Evolutionary conservation across 2,329 filamentous ascomycete species (phyloP).

Genomic region (Diaporthe nobilis): DNA sequence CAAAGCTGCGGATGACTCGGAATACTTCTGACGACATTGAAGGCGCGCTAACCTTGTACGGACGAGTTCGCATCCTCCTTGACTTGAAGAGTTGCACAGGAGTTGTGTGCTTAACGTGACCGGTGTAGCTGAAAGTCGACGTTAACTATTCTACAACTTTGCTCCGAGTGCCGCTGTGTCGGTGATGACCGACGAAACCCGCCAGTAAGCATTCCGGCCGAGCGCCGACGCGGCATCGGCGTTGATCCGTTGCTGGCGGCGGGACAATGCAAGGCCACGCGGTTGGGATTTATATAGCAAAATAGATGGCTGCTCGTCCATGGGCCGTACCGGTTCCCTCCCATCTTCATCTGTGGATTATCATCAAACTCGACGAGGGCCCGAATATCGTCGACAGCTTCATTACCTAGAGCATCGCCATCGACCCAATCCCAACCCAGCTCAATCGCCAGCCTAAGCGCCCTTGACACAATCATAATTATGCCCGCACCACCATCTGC

Average conservation of each 20-base stretch:
- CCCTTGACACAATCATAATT: too few species aligned
- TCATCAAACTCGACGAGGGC: neutral
- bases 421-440: neutral
- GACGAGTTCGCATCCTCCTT: neutral
- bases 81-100: neutral
- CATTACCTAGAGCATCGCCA: neutral
- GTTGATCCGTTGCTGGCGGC: neutral
- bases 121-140: neutral
- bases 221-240: constrained; percentile 11
- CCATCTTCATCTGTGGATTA: neutral
- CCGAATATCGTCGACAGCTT: too few species aligned
- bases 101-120: neutral
- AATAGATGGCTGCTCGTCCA: neutral
- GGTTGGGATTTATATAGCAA: neutral
- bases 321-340: neutral
- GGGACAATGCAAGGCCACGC: too few species aligned
- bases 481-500: neutral
- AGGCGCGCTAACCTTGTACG: neutral
- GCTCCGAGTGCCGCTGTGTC: neutral
- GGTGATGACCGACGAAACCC: neutral
- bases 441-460: neutral
- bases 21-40: neutral
- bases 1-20: neutral
- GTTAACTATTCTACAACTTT: too few species aligned
- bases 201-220: neutral